A percentile compares a stretch with the other conserved stretches of the same genome.
These are phyloP conservation scores for Globisporangium heterothallicum DNA, from an alignment of 352 stramenopile species.

Conservation along the genomic window DNA sequence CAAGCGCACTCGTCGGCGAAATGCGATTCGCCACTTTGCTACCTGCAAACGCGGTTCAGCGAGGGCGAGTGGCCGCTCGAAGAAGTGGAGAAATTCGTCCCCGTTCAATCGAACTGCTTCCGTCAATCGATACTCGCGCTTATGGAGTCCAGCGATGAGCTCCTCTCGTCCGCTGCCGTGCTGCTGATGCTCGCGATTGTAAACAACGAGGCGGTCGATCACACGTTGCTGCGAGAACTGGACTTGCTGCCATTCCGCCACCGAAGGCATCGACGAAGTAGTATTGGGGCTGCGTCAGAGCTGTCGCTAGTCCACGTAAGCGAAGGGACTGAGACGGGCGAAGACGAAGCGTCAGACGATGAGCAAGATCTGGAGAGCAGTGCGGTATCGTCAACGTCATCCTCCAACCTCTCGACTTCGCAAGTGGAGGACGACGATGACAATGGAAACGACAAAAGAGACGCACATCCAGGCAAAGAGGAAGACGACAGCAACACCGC, in stretches of 20 bases:
- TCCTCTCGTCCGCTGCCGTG: conserved; percentile 51
- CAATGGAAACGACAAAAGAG: neutral
- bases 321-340: conserved; percentile 12
- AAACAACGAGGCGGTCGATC: conserved; percentile 59
- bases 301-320: neutral
- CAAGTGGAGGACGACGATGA: conserved; percentile 10
- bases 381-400: conserved; percentile 19
- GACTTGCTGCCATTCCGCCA: conserved; percentile 50
- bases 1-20: conserved; percentile 40
- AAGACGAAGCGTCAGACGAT: conserved; percentile 9
- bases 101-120: conserved; percentile 42
- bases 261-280: conserved; percentile 21
- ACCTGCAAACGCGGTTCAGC: conserved; percentile 70
- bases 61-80: conserved; percentile 75
- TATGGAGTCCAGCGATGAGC: conserved; percentile 55
- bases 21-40: conserved; percentile 67
- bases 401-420: conserved; percentile 15
- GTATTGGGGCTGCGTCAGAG: neutral
- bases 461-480: neutral
- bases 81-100: conserved; percentile 56
- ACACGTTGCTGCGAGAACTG: conserved; percentile 56
- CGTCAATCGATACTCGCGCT: conserved; percentile 58
- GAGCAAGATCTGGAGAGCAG: conserved; percentile 7
- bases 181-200: conserved; percentile 58
- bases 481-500: conserved; percentile 1